Base-by-base conservation (phyloP, 306 rosid species). In the Medicago lupulina region DNA sequence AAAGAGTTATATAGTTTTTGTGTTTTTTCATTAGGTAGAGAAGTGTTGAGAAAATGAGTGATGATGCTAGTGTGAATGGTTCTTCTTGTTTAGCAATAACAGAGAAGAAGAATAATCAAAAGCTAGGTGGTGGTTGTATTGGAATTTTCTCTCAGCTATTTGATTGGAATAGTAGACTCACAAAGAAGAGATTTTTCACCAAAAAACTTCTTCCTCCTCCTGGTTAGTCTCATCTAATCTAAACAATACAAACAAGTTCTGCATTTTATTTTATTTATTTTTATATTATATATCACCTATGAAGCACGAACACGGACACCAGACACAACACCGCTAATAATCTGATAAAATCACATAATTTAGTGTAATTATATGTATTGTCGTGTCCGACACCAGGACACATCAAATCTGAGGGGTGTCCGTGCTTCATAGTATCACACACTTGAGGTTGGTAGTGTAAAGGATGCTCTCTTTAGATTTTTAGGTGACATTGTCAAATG, bases 131-230 rank as follows among this genome's bases (percentile, higher is more conserved):
- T 79, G 92, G 94, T 68, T 91, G 94, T 64, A 78, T 80, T 70
- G 94, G 91, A 14, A 83, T 91, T 76, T 86, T 91, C 91, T 87
- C 81, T 59, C 91, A 91, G 76, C 84, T 89, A 44, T 82, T 87
- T 61, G 92, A 87, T 79, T 91, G 92, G 97, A 91, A 91, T 80
- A 79, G 87, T 39, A 83, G 83, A 69, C 71, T 91, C 46, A 88
- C 94, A 47, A 87, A 89, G 88, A 91, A 86, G 75, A 91, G 80
- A 83, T 77, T 89, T 19, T 91, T 87, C 89, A 82, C 97, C 80
- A 85, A 73, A 84, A 91, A 86, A 53, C 78, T 91, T 79, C 89
- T 86, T 80, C 83, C 92, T 81, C 82, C 91, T 34, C 38, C 38
- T 71, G 90, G 97, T 91, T 25, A 64, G 80, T 68, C 18, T 67